Evolutionary conservation across 345 rosid genomes (phyloP), one percentile per base, ranked within the genome.

Genomic region (Hirschfeldia incana): DNA sequence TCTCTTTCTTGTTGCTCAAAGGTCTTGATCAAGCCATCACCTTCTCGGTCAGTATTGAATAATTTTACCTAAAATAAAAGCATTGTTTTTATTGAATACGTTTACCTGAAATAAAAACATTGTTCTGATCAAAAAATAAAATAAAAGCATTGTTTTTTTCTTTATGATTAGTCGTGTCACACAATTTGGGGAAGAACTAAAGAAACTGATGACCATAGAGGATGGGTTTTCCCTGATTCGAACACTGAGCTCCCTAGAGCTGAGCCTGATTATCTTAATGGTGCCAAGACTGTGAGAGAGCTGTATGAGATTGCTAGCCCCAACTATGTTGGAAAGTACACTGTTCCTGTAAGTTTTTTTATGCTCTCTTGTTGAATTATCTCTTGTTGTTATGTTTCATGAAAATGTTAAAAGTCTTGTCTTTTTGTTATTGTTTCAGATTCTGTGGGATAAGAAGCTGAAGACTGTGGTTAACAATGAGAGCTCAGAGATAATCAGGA

Each of bases 101-200:
- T 13, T 55, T 57, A 9, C 6, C 21, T 21, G 1, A 80, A n/a
- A n/a, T n/a, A n/a, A n/a, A n/a, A n/a, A n/a, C n/a, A n/a, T n/a
- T n/a, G n/a, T n/a, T n/a, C n/a, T n/a, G n/a, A n/a, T n/a, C n/a
- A n/a, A n/a, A n/a, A n/a, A n/a, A n/a, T n/a, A 63, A 8, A 1
- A 34, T 32, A 32, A 32, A 39, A 39, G 11, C 46, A 39, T 39
- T 39, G 12, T 39, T 39, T 39, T 39, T 39, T 65, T 30, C 77
- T 2, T 32, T 75, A 55, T 76, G 28, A 65, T 77, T 26, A 92
- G 98, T 89, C 98, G 0, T 91, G 87, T 74, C 87, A 91, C 67
- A 79, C 97, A 3, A 83, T 83, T 61, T 94, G 98, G 98, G 95
- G 75, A 81, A 88, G 88, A 86, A 94, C 97, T 7, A 92, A 89